Conservation (phyloP, 345 rosid genomes). For the Passiflora organensis region DNA sequence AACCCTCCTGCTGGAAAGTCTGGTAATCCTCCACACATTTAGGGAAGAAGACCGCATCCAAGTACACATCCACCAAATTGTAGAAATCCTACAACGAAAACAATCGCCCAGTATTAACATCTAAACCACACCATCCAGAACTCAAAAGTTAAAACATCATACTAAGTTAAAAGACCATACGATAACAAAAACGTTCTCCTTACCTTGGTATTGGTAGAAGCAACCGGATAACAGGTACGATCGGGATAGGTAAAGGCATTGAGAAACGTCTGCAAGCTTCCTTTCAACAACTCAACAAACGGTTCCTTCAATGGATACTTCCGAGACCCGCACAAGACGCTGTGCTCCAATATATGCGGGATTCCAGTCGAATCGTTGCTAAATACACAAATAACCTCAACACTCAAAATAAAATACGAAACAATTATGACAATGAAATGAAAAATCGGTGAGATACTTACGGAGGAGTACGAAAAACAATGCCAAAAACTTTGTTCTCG, state of each 20-base stretch:
- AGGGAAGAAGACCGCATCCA: slow-evolving; percentile 98
- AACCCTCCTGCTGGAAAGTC: slow-evolving; percentile 97
- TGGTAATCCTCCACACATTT: slow-evolving; percentile 84
- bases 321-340: slow-evolving; percentile 92
- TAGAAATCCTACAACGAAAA: slow-evolving; percentile 71
- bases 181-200: background rate
- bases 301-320: slow-evolving; percentile 98
- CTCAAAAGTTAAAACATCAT: too few species aligned
- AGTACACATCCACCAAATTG: slow-evolving; percentile 90
- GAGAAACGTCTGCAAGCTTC: slow-evolving; percentile 86
- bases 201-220: slow-evolving; percentile 92
- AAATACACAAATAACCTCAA: slow-evolving; percentile 12
- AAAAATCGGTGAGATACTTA: slow-evolving; percentile 3
- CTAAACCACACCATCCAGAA: background rate
- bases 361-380: slow-evolving; percentile 96
- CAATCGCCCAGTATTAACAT: background rate
- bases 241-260: slow-evolving; percentile 98
- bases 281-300: slow-evolving; percentile 87
- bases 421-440: slow-evolving; percentile 9
- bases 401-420: background rate
- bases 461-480: slow-evolving; percentile 70
- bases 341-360: slow-evolving; percentile 96
- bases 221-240: slow-evolving; percentile 96
- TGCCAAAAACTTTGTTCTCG: slow-evolving; percentile 24
- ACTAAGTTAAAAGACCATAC: background rate